Percentiles rank a stretch among this genome's conserved stretches.
These are phyloP conservation scores for Grosmannia penicillata DNA, from an alignment of 2,329 filamentous ascomycete species.

Conservation along the genomic window DNA sequence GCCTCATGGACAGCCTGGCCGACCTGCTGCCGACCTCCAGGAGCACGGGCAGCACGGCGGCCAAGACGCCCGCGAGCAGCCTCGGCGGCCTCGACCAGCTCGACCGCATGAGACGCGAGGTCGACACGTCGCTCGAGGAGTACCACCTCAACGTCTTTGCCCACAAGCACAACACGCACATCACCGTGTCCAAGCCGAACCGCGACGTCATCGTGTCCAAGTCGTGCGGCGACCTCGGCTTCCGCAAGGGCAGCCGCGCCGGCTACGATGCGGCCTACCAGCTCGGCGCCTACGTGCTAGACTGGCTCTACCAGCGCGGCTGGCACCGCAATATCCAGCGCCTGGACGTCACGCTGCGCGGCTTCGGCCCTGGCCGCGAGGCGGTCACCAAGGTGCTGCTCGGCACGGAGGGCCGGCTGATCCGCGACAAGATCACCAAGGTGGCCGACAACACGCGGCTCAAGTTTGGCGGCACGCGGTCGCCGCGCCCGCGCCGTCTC, in stretches of 20 bases:
- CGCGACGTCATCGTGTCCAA: constrained; percentile 65
- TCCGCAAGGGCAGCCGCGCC: constrained; percentile 65
- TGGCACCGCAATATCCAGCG: constrained; percentile 60
- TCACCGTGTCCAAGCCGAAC: constrained; percentile 76
- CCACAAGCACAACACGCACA: constrained; percentile 88
- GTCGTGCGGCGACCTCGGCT: constrained; percentile 80
- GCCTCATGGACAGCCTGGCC: constrained; percentile 9
- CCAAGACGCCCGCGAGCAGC: neutral
- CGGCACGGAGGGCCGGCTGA: constrained; percentile 64
- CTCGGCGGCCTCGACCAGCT: constrained; percentile 7
- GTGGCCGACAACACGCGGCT: constrained; percentile 78
- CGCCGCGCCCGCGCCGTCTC: constrained; percentile 70
- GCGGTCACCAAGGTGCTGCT: constrained; percentile 81
- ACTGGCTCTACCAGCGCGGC: constrained; percentile 69
- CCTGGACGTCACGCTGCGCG: constrained; percentile 69
- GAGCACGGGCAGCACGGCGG: neutral
- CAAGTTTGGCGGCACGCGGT: constrained; percentile 92
- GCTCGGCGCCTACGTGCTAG: constrained; percentile 68
- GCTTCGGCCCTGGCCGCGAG: constrained; percentile 77
- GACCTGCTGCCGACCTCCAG: constrained; percentile 7
- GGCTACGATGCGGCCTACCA: constrained; percentile 90
- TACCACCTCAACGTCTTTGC: constrained; percentile 80
- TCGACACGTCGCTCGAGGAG: constrained; percentile 27
- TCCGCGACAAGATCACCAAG: constrained; percentile 61
- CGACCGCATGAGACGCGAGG: constrained; percentile 10